These are phyloP conservation scores for Tolypocladium pustulatum DNA, from an alignment of 2,329 filamentous ascomycete species.

Conservation along the genomic window DNA sequence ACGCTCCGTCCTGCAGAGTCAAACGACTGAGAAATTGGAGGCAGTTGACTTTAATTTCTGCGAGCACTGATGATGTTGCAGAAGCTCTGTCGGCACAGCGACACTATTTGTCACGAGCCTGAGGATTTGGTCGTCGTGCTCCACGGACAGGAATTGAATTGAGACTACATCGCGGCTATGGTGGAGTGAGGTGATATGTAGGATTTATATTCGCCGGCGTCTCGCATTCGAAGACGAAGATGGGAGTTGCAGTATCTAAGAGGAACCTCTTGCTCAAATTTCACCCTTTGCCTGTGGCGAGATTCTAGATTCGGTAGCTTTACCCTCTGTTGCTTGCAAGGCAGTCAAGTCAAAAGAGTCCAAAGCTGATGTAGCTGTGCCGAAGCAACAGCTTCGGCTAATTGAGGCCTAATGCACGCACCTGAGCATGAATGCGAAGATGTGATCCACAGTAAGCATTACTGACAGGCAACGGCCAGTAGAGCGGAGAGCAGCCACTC, in stretches of 20 bases:
- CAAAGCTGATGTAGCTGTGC: not conserved
- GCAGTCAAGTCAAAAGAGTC: not conserved
- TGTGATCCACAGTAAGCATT: not conserved
- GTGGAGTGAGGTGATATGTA: not conserved
- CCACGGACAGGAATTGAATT: not conserved
- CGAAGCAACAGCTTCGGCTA: not conserved
- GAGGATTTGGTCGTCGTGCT: not conserved
- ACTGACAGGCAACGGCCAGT: not conserved
- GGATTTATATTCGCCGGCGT: not conserved
- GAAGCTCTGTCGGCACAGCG: not conserved
- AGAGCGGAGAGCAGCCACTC: not conserved
- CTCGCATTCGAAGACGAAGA: not conserved
- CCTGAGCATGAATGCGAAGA: not conserved
- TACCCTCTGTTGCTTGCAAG: not conserved
- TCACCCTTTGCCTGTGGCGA: not conserved
- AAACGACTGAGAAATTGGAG: not conserved
- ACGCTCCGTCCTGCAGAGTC: not conserved
- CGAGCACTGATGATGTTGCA: not conserved
- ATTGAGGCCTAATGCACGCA: not conserved
- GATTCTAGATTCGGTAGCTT: not conserved
- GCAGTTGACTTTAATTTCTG: not conserved
- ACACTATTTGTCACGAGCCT: not conserved
- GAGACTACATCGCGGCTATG: not conserved
- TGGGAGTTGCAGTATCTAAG: not conserved
- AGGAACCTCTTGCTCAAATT: not conserved